Conservation (phyloP, 345 rosid genomes). For the Citrus mangshanensis region DNA sequence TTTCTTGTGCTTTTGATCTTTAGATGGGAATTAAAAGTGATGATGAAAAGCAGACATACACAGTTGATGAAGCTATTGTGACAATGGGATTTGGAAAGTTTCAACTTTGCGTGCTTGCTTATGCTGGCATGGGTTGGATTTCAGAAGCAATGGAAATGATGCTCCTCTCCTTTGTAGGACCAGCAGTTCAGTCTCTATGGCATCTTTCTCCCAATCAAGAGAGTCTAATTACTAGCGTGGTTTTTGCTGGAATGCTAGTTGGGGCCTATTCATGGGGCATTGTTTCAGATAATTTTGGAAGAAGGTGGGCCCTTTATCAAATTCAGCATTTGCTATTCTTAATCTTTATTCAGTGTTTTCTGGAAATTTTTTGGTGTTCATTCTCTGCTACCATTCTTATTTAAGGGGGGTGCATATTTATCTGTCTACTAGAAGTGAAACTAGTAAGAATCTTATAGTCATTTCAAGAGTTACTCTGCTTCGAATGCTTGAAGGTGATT, state of each 20-base stretch:
- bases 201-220: conserved; percentile 65
- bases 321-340: background rate
- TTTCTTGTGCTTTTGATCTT: background rate
- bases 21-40: conserved; percentile 31
- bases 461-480: background rate
- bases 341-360: background rate
- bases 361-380: background rate
- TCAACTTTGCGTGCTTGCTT: conserved; percentile 62
- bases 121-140: conserved; percentile 91
- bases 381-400: background rate
- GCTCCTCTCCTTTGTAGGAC: conserved; percentile 89
- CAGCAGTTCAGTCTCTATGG: conserved; percentile 74
- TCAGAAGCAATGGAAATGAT: conserved; percentile 98
- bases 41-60: conserved; percentile 41
- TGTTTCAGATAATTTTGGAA: conserved; percentile 76
- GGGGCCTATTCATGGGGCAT: conserved; percentile 94
- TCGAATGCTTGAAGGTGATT: background rate
- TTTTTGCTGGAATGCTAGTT: conserved; percentile 84
- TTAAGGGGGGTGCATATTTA: background rate
- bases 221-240: conserved; percentile 68
- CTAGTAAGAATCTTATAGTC: background rate
- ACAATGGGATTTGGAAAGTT: conserved; percentile 81
- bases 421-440: background rate
- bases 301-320: conserved; percentile 46
- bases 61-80: conserved; percentile 86